A percentile compares a stretch with the other conserved stretches of the same genome.
phyloP scores from a whole-genome alignment of 306 rosid genomes.

The Prunus kanzakura region DNA sequence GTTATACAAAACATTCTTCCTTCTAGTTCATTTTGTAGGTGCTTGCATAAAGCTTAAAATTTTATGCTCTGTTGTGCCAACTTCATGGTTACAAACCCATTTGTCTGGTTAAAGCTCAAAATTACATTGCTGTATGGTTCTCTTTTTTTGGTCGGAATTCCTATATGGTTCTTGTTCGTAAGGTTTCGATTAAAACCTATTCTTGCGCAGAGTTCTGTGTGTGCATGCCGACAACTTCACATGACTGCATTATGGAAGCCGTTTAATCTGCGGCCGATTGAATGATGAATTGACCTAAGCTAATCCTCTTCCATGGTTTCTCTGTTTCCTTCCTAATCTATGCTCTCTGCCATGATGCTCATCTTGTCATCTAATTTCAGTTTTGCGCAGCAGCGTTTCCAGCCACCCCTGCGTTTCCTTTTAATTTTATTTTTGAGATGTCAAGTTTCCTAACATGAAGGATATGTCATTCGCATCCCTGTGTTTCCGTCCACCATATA shows the following conservation, averaged over 20 bases:
- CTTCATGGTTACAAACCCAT: not conserved
- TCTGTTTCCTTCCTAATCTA: not conserved
- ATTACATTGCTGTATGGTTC: not conserved
- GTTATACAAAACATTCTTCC: not conserved
- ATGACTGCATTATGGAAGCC: not conserved
- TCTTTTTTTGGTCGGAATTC: not conserved
- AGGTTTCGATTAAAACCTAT: not conserved
- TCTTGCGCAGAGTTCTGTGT: not conserved
- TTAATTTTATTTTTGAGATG: not conserved
- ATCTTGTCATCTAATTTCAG: not conserved
- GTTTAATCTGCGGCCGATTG: not conserved
- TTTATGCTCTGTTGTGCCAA: not conserved
- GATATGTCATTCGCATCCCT: no score
- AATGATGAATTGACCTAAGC: not conserved
- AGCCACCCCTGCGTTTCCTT: not conserved
- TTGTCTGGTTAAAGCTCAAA: not conserved
- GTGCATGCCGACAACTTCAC: not conserved
- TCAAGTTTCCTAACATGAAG: no score
- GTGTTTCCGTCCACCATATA: no score
- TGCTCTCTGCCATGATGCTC: not conserved
- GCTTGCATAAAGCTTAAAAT: not conserved
- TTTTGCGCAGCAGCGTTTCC: not conserved
- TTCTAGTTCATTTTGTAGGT: not conserved
- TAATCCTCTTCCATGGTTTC: not conserved
- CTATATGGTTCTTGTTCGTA: no score